Evolutionary conservation across 352 stramenopile species (phyloP), one percentile per base, ranked within the genome.

Genomic region (Globisporangium nodosum): DNA sequence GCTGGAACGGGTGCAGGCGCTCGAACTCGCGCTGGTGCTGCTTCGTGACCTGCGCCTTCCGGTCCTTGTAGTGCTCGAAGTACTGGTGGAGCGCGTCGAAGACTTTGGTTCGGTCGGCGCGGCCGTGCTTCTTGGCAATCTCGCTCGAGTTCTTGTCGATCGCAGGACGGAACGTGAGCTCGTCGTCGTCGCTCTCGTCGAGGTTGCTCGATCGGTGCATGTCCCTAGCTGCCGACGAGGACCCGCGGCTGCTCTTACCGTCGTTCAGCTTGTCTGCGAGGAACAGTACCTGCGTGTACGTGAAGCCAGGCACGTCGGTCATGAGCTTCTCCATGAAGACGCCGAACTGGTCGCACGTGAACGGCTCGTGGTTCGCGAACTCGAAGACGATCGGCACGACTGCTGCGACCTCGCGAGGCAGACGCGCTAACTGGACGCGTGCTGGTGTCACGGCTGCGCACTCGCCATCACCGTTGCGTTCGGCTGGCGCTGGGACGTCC

Each of bases 281-380:
- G 60, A 88, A 87, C 18, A 92, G 65, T 15, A 92, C 73, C 54
- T 92, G 78, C 12, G 80, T 90, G 61, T 88, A 85, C 18, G 81
- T 89, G 16, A 90, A 54, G 1, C 74, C 78, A 5, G 74, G 76
- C 15, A 87, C 74, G 20, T 91, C 73, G 4, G 52, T 53, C 52
- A 90, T 73, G 20, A 90, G 70, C 21, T 73, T 74, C n/a, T 90
- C 81, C 71, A 92, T 85, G 57, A 72, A 78, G 8, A 8, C 18
- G 3, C 64, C 63, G 53, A 92, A 90, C 3, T 62, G 64, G 20
- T 57, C 49, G 8, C 63, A 65, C 20, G 71, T 66, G 37, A 92
- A 75, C 12, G 80, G 61, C 30, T 57, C 57, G 49, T 81, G 66
- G 50, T 75, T 71, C 8, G 78, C 78, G 31, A 84, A 84, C 52